phyloP scores from a whole-genome alignment of 2,329 filamentous ascomycete species.

The Paraconiothyrium sp. region DNA sequence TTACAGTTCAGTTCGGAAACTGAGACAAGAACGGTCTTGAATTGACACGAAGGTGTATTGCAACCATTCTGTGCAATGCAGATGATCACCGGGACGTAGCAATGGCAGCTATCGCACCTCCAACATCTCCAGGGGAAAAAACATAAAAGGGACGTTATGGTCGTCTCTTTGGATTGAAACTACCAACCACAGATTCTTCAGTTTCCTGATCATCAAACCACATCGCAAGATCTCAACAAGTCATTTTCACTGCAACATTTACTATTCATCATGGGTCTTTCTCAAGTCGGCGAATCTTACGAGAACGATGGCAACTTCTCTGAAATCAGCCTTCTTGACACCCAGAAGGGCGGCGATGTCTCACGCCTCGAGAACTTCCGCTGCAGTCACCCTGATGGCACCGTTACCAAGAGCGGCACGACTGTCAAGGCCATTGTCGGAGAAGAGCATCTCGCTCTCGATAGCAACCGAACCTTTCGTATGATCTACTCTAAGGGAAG shows the following conservation, averaged over 20 bases:
- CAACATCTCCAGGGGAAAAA: not conserved
- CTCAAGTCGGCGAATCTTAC: not conserved
- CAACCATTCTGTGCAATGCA: not conserved
- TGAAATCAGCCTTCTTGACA: not conserved
- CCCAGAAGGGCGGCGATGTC: not conserved
- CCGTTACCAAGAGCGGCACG: not conserved
- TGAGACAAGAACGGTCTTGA: not conserved
- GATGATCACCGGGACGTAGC: not conserved
- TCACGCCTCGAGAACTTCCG: not conserved
- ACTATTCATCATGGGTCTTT: not conserved
- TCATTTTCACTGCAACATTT: not conserved
- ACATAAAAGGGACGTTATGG: not conserved
- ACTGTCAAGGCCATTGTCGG: not conserved
- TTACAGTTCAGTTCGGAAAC: not conserved
- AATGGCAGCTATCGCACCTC: not conserved
- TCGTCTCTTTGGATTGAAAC: not conserved
- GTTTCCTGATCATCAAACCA: not conserved
- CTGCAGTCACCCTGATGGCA: not conserved
- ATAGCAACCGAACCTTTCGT: not conserved
- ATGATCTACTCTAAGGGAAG: not conserved
- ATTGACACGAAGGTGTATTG: not conserved
- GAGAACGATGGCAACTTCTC: not conserved
- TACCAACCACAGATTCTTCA: not conserved
- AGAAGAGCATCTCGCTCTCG: not conserved
- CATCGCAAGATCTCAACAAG: not conserved